Conservation (phyloP, 2,329 filamentous ascomycete genomes). For the Xylariaceae sp. region DNA sequence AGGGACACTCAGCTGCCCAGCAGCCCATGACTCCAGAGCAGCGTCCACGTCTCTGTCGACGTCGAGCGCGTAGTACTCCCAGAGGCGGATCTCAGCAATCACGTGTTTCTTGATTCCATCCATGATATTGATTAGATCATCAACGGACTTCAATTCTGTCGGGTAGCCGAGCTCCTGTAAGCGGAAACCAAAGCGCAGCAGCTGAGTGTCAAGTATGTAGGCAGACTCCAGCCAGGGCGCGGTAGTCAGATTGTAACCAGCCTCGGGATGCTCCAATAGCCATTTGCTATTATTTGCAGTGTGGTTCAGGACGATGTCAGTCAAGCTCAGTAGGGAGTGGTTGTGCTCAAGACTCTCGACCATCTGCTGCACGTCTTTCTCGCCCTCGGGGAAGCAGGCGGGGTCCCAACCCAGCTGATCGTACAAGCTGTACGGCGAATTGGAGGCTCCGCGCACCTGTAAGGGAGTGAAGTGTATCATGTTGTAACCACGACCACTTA, state of each 20-base stretch:
- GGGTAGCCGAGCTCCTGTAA: conserved; percentile 68
- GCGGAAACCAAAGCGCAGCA: conserved; percentile 69
- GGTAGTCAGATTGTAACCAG: conserved; percentile 88
- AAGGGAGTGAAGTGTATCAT: conserved; percentile 98
- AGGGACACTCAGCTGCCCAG: conserved; percentile 48
- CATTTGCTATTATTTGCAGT: conserved; percentile 93
- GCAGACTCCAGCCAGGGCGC: conserved; percentile 70
- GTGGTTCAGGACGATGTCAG: conserved; percentile 97
- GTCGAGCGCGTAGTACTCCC: conserved; percentile 89
- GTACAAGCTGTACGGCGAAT: conserved; percentile 95
- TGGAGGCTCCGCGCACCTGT: conserved; percentile 79
- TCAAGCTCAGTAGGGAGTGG: conserved; percentile 78
- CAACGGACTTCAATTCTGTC: conserved; percentile 58
- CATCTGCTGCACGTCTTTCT: conserved; percentile 71
- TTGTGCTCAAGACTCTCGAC: conserved; percentile 76
- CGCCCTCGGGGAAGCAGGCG: conserved; percentile 72
- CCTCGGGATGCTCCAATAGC: conserved; percentile 89
- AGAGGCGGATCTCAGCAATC: conserved; percentile 69
- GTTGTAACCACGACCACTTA: conserved; percentile 89
- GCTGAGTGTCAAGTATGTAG: conserved; percentile 51
- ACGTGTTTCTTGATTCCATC: conserved; percentile 75
- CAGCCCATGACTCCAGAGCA: conserved; percentile 64
- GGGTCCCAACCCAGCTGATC: conserved; percentile 87
- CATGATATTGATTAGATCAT: conserved; percentile 77
- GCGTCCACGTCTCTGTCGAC: conserved; percentile 64